phyloP scores from a whole-genome alignment of 768 basidiomycete species.

The Mycena leptocephala region DNA sequence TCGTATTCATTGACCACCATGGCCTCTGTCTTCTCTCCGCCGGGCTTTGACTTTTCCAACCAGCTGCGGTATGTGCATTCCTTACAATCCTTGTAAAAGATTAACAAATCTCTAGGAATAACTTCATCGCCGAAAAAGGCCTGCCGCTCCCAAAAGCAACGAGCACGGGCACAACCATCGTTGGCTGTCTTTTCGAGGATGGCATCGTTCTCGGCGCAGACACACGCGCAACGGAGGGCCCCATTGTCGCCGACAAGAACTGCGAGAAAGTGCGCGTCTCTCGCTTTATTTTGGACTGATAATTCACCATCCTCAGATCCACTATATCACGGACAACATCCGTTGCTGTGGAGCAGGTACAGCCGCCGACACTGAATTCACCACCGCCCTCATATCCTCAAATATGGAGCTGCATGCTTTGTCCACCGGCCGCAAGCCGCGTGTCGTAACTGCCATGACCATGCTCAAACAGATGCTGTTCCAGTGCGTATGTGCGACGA shows the following conservation, averaged over 20 bases:
- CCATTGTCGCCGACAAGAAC: constrained; percentile 98
- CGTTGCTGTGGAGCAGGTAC: constrained; percentile 99
- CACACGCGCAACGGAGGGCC: constrained; percentile 95
- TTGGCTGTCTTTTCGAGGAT: constrained; percentile 93
- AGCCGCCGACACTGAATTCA: constrained; percentile 98
- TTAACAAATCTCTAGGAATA: constrained; percentile 68
- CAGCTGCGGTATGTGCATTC: constrained; percentile 66
- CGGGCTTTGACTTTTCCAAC: constrained; percentile 89
- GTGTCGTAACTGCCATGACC: constrained; percentile 98
- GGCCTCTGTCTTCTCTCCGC: constrained; percentile 62
- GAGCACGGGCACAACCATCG: constrained; percentile 97
- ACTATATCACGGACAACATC: constrained; percentile 96
- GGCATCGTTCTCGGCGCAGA: constrained; percentile 97
- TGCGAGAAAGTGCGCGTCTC: constrained; percentile 90
- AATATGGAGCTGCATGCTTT: constrained; percentile 96
- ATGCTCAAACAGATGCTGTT: constrained; percentile 36
- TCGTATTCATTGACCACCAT: constrained; percentile 46
- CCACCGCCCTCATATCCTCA: constrained; percentile 94
- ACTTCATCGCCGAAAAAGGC: constrained; percentile 80
- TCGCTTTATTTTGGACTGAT: neutral
- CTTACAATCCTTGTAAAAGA: neutral
- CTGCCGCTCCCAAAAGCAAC: constrained; percentile 87
- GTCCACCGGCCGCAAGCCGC: constrained; percentile 91
- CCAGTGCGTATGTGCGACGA: constrained; percentile 15
- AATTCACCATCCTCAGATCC: constrained; percentile 74